Percentiles rank a stretch among this genome's conserved stretches.
phyloP scores from a whole-genome alignment of 1,139 yeast genomes.

The Hansenula anomala region DNA sequence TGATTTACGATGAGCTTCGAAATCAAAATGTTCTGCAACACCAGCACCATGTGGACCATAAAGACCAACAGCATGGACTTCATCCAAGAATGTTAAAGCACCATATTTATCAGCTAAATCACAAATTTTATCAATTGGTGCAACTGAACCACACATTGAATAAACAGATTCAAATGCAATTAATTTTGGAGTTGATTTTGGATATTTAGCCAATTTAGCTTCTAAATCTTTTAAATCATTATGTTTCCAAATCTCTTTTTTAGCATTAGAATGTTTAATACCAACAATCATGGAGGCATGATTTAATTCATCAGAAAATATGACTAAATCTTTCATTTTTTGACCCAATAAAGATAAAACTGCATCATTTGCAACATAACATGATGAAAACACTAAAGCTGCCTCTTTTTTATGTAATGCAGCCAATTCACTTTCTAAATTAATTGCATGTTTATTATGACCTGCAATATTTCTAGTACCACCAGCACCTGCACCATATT shows the following conservation, averaged over 20 bases:
- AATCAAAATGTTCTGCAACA: conserved; percentile 94
- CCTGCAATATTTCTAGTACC: conserved; percentile 99
- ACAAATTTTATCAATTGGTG: conserved; percentile 90
- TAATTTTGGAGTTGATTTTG: conserved; percentile 81
- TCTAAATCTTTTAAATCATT: conserved; percentile 85
- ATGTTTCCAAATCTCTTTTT: conserved; percentile 87
- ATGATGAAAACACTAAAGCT: conserved; percentile 90
- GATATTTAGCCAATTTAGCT: conserved; percentile 68
- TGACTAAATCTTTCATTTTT: conserved; percentile 82
- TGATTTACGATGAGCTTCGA: conserved; percentile 67
- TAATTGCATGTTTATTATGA: conserved; percentile 84
- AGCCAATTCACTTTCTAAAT: conserved; percentile 81
- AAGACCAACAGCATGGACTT: conserved; percentile 98
- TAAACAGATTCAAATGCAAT: conserved; percentile 97
- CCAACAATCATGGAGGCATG: conserved; percentile 99
- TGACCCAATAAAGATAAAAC: conserved; percentile 90
- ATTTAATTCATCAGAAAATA: conserved; percentile 87
- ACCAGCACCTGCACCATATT: conserved; percentile 98
- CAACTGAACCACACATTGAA: conserved; percentile 97
- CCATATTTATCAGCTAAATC: conserved; percentile 97
- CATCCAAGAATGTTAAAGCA: conserved; percentile 93
- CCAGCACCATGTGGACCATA: conserved; percentile 99
- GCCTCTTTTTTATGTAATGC: conserved; percentile 92
- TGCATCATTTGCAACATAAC: conserved; percentile 97
- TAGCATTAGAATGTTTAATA: conserved; percentile 83